Conservation (phyloP, 2,329 filamentous ascomycete genomes). For the Phaeosphaeria sp. region DNA sequence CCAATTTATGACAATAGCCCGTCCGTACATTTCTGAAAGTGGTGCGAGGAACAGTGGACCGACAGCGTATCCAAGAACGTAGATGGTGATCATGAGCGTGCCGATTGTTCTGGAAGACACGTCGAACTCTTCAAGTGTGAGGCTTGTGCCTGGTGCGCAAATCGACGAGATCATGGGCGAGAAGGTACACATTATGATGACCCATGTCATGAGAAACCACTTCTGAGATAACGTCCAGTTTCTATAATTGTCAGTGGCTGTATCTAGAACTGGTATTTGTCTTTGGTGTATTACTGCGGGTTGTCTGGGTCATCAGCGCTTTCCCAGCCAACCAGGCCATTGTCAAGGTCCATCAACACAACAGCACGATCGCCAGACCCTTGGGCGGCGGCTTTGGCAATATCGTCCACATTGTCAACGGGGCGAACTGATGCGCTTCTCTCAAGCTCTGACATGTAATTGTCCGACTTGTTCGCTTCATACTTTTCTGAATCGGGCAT, state of each 20-base stretch:
- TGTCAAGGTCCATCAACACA: conserved; percentile 25
- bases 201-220: conserved; percentile 23
- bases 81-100: conserved; percentile 40
- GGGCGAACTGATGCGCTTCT: neutral
- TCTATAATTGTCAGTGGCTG: neutral
- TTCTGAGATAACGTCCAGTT: conserved; percentile 26
- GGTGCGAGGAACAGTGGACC: conserved; percentile 72
- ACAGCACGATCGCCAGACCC: conserved; percentile 5
- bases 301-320: conserved; percentile 26
- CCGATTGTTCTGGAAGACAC: conserved; percentile 7
- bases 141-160: conserved; percentile 27
- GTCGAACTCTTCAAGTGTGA: conserved; percentile 18
- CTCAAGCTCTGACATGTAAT: neutral
- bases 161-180: conserved; percentile 32
- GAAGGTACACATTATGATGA: conserved; percentile 15
- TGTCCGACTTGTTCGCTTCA: neutral
- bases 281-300: conserved; percentile 15
- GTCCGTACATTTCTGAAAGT: conserved; percentile 62
- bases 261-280: neutral
- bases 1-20: conserved; percentile 44
- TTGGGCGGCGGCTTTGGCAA: neutral
- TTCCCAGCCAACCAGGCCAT: conserved; percentile 33
- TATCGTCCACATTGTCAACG: neutral
- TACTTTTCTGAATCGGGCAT: neutral
- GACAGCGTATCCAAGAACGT: conserved; percentile 47